A percentile compares a stretch with the other conserved stretches of the same genome.
Evolutionary conservation across 257 asterid genomes (phyloP).

Genomic region (Fraxinus cuspidata): DNA sequence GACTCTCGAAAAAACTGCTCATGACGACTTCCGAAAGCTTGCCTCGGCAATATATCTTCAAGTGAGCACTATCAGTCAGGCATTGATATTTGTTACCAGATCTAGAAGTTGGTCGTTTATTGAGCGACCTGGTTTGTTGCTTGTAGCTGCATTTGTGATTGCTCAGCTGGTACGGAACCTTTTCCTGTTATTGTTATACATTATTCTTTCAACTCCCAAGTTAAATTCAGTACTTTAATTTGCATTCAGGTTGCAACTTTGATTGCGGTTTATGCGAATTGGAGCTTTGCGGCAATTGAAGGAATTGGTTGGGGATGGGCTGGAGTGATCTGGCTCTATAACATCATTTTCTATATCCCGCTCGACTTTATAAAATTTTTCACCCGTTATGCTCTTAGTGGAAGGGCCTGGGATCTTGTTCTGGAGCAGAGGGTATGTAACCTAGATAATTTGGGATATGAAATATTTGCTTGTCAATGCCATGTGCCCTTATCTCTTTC

Average conservation of each 20-base stretch:
- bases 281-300: constrained; percentile 96
- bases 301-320: constrained; percentile 99
- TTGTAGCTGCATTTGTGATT: constrained; percentile 69
- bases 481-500: not conserved
- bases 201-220: not conserved
- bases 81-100: constrained; percentile 91
- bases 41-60: constrained; percentile 96
- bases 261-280: constrained; percentile 88
- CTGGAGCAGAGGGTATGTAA: constrained; percentile 78
- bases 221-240: not conserved
- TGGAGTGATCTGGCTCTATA: constrained; percentile 94
- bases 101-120: constrained; percentile 89
- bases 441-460: not conserved
- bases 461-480: not conserved
- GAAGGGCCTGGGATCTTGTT: constrained; percentile 99
- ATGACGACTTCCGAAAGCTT: constrained; percentile 90
- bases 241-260: constrained; percentile 77
- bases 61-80: constrained; percentile 98
- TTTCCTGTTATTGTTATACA: not conserved
- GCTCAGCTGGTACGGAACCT: constrained; percentile 74
- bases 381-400: constrained; percentile 80
- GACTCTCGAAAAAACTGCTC: constrained; percentile 87
- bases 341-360: constrained; percentile 73
- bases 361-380: constrained; percentile 84
- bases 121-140: constrained; percentile 93